phyloP scores from a whole-genome alignment of 352 stramenopile species.

The Peronospora farinosa region DNA sequence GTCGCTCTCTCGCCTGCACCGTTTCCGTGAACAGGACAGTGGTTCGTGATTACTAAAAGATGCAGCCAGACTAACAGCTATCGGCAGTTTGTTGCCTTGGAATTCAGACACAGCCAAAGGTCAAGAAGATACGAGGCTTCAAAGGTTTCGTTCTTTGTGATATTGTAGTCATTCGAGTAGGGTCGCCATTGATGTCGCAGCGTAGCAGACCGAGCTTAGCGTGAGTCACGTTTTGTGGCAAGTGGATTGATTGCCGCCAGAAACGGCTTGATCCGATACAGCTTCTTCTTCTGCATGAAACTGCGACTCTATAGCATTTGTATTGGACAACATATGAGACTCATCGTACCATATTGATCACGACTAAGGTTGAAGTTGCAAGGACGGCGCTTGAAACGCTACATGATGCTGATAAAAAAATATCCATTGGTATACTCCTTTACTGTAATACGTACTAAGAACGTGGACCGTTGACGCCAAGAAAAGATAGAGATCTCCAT shows the following conservation, averaged over 20 bases:
- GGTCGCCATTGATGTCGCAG: constrained; percentile 6
- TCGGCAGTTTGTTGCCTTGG: not conserved
- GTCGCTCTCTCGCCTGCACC: no score
- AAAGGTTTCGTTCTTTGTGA: constrained; percentile 25
- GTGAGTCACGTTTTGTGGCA: not conserved
- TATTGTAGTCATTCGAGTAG: constrained; percentile 7
- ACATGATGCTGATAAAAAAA: not conserved
- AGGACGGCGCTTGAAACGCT: no score
- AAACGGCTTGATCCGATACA: constrained; percentile 8
- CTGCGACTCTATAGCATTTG: not conserved
- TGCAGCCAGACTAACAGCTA: constrained; percentile 10
- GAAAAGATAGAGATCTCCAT: no score
- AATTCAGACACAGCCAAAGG: not conserved
- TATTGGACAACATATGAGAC: not conserved
- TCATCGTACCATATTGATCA: not conserved
- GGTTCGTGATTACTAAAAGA: no score
- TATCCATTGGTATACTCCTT: not conserved
- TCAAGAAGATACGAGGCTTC: not conserved
- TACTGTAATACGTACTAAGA: not conserved
- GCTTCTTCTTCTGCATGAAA: not conserved
- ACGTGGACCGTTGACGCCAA: constrained; percentile 1
- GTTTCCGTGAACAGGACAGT: no score
- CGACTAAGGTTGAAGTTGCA: not conserved
- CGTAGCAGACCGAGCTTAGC: not conserved
- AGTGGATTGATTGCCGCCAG: constrained; percentile 2